Conservation (phyloP, 2,329 filamentous ascomycete species). For the Exophiala mesophila region DNA sequence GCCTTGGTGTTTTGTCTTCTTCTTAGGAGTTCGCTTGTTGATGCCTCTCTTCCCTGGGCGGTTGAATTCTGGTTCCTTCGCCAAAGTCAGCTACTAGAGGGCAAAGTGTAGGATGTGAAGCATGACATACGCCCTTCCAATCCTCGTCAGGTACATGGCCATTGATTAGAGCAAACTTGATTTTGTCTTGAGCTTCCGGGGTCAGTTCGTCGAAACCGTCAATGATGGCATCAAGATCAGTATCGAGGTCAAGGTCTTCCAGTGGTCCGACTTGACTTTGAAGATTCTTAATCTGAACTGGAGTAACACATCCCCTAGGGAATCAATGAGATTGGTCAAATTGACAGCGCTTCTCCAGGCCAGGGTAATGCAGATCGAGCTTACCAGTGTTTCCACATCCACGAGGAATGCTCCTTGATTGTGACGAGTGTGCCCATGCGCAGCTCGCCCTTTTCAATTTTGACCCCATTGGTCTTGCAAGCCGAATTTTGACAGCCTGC, state of each 20-base stretch:
- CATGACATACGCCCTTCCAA: constrained; percentile 72
- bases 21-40: constrained; percentile 40
- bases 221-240: constrained; percentile 58
- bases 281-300: constrained; percentile 63
- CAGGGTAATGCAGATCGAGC: constrained; percentile 25
- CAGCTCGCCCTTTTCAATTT: constrained; percentile 74
- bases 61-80: constrained; percentile 70
- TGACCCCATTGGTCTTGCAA: constrained; percentile 65
- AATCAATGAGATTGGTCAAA: not conserved
- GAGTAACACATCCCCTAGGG: constrained; percentile 80
- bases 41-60: constrained; percentile 62
- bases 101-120: constrained; percentile 10
- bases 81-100: constrained; percentile 11
- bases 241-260: constrained; percentile 36
- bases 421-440: constrained; percentile 71
- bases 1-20: constrained; percentile 31
- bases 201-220: constrained; percentile 78
- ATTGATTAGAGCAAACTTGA: constrained; percentile 65
- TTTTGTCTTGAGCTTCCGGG: constrained; percentile 65
- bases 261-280: constrained; percentile 51
- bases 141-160: constrained; percentile 81
- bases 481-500: constrained; percentile 67
- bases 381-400: constrained; percentile 84
- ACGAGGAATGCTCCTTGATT: constrained; percentile 57
- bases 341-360: no score